Conservation (phyloP, 352 stramenopile genomes). For the Globisporangium middletonii region DNA sequence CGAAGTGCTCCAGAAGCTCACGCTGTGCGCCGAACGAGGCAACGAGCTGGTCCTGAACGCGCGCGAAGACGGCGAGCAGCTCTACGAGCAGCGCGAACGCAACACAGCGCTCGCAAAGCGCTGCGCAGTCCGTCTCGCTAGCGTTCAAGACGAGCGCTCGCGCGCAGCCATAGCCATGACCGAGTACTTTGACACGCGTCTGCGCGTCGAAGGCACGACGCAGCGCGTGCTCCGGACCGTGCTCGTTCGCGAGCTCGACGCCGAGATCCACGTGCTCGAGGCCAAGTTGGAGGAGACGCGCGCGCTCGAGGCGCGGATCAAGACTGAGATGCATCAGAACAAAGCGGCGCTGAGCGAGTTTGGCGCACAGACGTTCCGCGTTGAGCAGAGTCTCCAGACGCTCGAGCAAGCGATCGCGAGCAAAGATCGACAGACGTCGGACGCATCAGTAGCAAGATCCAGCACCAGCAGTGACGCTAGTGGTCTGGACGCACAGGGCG, state of each 20-base stretch:
- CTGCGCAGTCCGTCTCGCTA: slow-evolving; percentile 17
- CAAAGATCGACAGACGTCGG: slow-evolving; percentile 3
- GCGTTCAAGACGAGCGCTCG: slow-evolving; percentile 29
- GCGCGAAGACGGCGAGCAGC: slow-evolving; percentile 47
- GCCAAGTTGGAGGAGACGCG: slow-evolving; percentile 8
- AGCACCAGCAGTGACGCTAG: not conserved
- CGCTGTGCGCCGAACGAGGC: slow-evolving; percentile 27
- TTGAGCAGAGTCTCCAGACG: slow-evolving; percentile 27
- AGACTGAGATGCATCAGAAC: slow-evolving; percentile 14
- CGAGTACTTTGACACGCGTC: slow-evolving; percentile 51
- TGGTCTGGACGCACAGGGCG: not conserved
- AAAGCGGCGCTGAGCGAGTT: slow-evolving; percentile 30
- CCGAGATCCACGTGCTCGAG: slow-evolving; percentile 32
- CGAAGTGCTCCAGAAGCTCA: slow-evolving; percentile 37
- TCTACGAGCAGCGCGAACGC: slow-evolving; percentile 31
- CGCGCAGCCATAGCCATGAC: too few species aligned
- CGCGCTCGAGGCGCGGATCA: slow-evolving; percentile 3
- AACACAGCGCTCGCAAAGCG: slow-evolving; percentile 25
- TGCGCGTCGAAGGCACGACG: slow-evolving; percentile 44
- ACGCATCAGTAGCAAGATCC: not conserved
- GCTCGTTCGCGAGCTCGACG: slow-evolving; percentile 34
- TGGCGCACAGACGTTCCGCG: slow-evolving; percentile 23
- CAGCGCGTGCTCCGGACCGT: slow-evolving; percentile 46
- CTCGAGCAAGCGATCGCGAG: slow-evolving; percentile 22
- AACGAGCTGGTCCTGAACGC: slow-evolving; percentile 54